phyloP scores from a whole-genome alignment of 257 asterid genomes.

The Gentiana dahurica region DNA sequence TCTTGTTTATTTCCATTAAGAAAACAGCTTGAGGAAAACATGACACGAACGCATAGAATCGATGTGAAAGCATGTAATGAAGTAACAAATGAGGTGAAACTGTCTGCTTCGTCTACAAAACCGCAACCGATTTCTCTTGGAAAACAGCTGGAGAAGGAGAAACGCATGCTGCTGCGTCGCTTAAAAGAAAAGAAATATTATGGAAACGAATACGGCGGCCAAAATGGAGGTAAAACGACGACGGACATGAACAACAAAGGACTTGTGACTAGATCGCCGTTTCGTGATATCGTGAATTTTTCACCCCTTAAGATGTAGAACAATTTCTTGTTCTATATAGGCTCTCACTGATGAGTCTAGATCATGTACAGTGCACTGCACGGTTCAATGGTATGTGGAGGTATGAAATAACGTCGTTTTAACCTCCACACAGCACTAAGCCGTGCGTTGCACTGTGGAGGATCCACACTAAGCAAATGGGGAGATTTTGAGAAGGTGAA shows the following conservation, averaged over 20 bases:
- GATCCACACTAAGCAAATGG: no score
- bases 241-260: conserved; percentile 9
- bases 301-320: conserved; percentile 26
- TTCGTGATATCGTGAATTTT: conserved; percentile 42
- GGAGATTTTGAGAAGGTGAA: no score
- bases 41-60: conserved; percentile 13
- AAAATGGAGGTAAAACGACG: conserved; percentile 13
- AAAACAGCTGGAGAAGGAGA: conserved; percentile 71
- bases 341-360: no score
- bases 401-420: no score
- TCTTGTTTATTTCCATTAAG: conserved; percentile 18
- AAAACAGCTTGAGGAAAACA: conserved; percentile 33
- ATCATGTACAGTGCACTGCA: no score
- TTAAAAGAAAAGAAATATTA: conserved; percentile 20
- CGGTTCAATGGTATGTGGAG: no score
- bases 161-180: conserved; percentile 26
- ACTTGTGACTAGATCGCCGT: conserved; percentile 21
- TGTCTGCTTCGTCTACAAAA: conserved; percentile 4
- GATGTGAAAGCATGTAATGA: conserved; percentile 8
- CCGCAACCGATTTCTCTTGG: conserved; percentile 43
- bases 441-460: no score
- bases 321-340: neutral
- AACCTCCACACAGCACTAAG: no score
- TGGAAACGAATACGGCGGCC: conserved; percentile 7
- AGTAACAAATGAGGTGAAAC: conserved; percentile 7